Evolutionary conservation across 176 grass and related monocot species (phyloP).

Genomic region (Carex kokanica): DNA sequence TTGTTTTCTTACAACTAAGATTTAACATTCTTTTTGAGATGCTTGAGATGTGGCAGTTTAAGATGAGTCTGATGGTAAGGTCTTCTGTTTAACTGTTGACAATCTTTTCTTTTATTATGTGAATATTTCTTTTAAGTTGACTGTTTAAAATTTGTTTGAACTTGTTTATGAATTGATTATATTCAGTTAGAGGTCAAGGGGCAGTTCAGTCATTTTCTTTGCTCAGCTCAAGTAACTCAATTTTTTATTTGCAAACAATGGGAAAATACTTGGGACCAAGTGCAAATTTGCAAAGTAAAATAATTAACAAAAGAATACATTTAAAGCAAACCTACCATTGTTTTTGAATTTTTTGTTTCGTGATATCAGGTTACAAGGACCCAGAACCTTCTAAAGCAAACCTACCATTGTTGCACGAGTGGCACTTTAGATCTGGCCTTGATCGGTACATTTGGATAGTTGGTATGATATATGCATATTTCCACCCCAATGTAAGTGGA

Average conservation of each 20-base stretch:
- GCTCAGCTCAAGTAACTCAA: neutral
- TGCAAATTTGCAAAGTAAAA: neutral
- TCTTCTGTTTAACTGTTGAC: constrained; percentile 3
- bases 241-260: constrained; percentile 3
- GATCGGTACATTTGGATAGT: constrained; percentile 90
- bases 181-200: neutral
- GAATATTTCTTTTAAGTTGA: neutral
- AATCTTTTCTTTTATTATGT: neutral
- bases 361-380: constrained; percentile 58
- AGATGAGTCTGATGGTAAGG: neutral
- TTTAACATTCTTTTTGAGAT: neutral
- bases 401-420: constrained; percentile 61
- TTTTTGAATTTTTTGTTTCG: neutral
- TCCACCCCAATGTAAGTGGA: constrained; percentile 65
- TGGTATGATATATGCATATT: constrained; percentile 93
- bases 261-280: neutral
- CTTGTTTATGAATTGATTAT: constrained; percentile 5
- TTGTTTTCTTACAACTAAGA: neutral
- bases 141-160: constrained; percentile 4
- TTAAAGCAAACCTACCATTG: neutral
- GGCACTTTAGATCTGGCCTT: constrained; percentile 88
- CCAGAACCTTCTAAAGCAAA: constrained; percentile 60
- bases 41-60: neutral
- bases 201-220: neutral
- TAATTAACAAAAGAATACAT: neutral